Conservation (phyloP, 2,329 filamentous ascomycete genomes). For the Lanzia echinophila region DNA sequence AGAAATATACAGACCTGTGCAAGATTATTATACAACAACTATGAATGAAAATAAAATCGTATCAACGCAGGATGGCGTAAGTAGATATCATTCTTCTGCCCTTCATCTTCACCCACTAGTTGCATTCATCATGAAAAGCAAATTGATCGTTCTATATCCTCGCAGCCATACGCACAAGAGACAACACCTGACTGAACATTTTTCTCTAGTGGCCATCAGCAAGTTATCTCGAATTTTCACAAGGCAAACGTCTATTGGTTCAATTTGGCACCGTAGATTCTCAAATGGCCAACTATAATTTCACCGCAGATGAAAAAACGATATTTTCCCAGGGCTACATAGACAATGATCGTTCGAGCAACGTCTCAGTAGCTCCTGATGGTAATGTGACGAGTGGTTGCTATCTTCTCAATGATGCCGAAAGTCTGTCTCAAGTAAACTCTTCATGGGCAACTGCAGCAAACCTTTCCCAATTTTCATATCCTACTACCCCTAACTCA, state of each 20-base stretch:
- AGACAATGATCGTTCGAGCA: conserved; percentile 27
- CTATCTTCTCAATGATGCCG: conserved; percentile 40
- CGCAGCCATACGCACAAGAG: no score
- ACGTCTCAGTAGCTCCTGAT: conserved; percentile 30
- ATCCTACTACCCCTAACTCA: conserved; percentile 23
- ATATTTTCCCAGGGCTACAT: conserved; percentile 47
- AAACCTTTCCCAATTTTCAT: conserved; percentile 26
- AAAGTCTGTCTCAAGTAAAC: conserved; percentile 38
- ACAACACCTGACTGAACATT: no score
- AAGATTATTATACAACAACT: conserved; percentile 44
- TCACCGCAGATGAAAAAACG: conserved; percentile 40
- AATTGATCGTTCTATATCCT: no score
- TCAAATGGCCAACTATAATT: conserved; percentile 50
- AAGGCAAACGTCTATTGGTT: conserved; percentile 46
- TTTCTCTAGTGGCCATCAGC: conserved; percentile 66
- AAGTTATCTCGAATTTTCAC: conserved; percentile 47
- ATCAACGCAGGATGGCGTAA: conserved; percentile 49
- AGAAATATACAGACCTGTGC: conserved; percentile 38
- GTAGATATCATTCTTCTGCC: no score
- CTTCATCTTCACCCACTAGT: no score
- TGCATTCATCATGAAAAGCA: no score
- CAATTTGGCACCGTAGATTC: conserved; percentile 50
- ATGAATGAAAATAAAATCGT: conserved; percentile 25
- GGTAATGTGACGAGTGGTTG: conserved; percentile 46
- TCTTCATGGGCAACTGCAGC: conserved; percentile 45